Evolutionary conservation across 2,329 filamentous ascomycete genomes (phyloP), one percentile per base, ranked within the genome.

Genomic region (Xylaria sp.): DNA sequence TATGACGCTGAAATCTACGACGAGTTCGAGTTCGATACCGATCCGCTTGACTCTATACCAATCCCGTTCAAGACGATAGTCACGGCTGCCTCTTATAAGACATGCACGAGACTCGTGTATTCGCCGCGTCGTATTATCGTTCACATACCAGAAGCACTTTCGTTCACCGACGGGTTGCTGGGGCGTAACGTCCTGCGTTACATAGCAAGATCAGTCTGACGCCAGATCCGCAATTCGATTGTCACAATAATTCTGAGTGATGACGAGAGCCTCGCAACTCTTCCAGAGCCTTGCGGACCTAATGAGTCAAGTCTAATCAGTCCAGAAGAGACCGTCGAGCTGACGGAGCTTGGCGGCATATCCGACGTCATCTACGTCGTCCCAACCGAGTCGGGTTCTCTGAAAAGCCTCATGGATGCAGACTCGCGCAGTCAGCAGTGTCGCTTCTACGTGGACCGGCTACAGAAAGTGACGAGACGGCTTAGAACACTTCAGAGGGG

Each of bases 111-210:
- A 48, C 46, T 20, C 18, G 8, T 7, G 46, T 20, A n/a, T 23
- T 48, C 46, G n/a, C 46, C 46, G 46, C 46, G 9, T 20, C n/a
- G 46, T 23, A 18, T 48, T 48, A 20, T 48, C n/a, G 7, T 48
- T 20, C 46, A 48, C n/a, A 48, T 48, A 18, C 46, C 18, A 20
- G n/a, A 48, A 9, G n/a, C n/a, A 2, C 46, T 48, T 48, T 48
- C 46, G 6, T 48, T 48, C 46, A 10, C 46, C n/a, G n/a, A 48
- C 8, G n/a, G 18, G 46, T 48, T 48, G n/a, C 46, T 48, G 46
- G 46, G 46, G n/a, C 46, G 46, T 9, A 48, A 48, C n/a, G n/a
- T 48, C n/a, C 46, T 48, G 46, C 46, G 46, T 20, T 48, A 48
- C n/a, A 48, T 48, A 48, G 46, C 46, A 20, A 48, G 46, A 20